phyloP scores from a whole-genome alignment of 1,284 basidiomycete species.

The Cutaneotrichosporon sp. region DNA sequence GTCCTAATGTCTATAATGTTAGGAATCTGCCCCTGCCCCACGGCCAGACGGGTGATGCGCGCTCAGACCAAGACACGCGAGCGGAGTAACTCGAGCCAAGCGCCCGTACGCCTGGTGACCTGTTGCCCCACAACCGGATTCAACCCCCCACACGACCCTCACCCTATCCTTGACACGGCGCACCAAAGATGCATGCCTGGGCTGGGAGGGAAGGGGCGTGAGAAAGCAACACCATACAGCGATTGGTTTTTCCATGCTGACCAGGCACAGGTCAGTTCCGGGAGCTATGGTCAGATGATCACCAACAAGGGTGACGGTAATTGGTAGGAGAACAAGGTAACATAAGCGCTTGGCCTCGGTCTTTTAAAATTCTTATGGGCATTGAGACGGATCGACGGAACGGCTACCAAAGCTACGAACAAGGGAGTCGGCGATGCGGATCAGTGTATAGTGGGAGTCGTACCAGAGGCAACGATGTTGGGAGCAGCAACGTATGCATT shows the following conservation, averaged over 20 bases:
- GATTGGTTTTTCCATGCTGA: background rate
- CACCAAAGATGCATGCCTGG: background rate
- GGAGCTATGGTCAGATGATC: slow-evolving; percentile 3
- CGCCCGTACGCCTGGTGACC: slow-evolving; percentile 3
- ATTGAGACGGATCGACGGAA: background rate
- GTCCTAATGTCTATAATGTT: too few relatives aligned
- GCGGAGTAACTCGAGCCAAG: slow-evolving; percentile 6
- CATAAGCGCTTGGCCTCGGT: background rate
- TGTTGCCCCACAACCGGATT: background rate
- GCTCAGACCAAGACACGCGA: background rate
- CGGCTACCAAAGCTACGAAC: background rate
- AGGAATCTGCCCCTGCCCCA: too few relatives aligned
- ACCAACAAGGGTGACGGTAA: background rate
- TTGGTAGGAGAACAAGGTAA: background rate
- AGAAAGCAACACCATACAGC: background rate
- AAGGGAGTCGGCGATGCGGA: background rate
- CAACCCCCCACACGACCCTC: background rate
- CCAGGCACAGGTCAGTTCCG: background rate
- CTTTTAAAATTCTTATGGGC: background rate
- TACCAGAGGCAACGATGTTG: background rate
- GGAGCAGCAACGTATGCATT: background rate
- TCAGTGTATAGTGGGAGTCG: background rate
- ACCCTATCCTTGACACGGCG: background rate
- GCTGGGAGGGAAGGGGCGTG: background rate
- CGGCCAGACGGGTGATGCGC: background rate